Percentiles rank a stretch among this genome's conserved stretches.
These are phyloP conservation scores for Polytrichum formosum DNA, from an alignment of 225 moss, liverwort and hornwort species.

Conservation along the genomic window DNA sequence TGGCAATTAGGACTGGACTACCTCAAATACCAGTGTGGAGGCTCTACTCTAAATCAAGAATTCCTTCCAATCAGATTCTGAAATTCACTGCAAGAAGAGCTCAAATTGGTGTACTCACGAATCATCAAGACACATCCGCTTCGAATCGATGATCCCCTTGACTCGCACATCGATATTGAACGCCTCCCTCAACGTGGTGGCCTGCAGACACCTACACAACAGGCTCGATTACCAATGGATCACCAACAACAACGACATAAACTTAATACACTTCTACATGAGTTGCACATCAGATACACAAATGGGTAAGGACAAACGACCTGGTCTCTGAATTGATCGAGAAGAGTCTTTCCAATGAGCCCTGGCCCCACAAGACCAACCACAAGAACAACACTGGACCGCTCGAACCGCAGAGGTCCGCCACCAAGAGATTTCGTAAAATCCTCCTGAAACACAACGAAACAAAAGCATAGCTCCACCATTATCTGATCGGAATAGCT, in stretches of 20 bases:
- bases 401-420: conserved; percentile 60
- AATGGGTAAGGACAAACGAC: conserved; percentile 21
- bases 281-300: background rate
- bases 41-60: too few species aligned
- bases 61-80: background rate
- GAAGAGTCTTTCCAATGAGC: conserved; percentile 79
- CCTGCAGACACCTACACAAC: conserved; percentile 30
- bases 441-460: conserved; percentile 51
- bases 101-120: conserved; percentile 50
- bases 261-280: background rate
- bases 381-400: conserved; percentile 59
- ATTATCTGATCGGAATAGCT: too few species aligned
- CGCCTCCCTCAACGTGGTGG: conserved; percentile 63
- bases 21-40: background rate
- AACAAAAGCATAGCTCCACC: conserved; percentile 4
- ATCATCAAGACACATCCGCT: conserved; percentile 76
- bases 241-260: background rate
- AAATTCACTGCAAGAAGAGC: background rate
- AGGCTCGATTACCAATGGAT: background rate
- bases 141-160: conserved; percentile 80
- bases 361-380: conserved; percentile 93
- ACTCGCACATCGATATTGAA: conserved; percentile 90
- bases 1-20: background rate
- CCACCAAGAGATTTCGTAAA: conserved; percentile 54
- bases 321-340: conserved; percentile 81